These are phyloP conservation scores for Pterulicium gracile DNA, from an alignment of 1,284 basidiomycete species.

Conservation along the genomic window DNA sequence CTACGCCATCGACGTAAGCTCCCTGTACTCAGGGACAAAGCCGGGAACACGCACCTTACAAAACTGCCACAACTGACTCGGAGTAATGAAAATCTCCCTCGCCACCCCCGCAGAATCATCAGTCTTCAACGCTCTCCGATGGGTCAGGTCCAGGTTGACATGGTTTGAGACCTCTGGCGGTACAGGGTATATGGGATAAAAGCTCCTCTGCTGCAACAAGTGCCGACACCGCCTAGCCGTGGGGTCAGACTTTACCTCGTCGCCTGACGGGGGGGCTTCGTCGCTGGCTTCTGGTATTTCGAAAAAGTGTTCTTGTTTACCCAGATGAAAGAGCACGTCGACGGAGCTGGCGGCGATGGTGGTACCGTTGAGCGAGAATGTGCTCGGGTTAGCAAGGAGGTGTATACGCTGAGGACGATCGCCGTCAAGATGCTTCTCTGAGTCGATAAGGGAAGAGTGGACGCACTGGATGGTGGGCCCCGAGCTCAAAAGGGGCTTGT, in stretches of 20 bases:
- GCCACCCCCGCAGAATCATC: conserved; percentile 31
- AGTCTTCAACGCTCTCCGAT: conserved; percentile 43
- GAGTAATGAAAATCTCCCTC: conserved; percentile 79
- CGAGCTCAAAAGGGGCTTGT: conserved; percentile 59
- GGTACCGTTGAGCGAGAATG: conserved; percentile 79
- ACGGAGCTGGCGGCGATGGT: conserved; percentile 72
- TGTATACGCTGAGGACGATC: conserved; percentile 48
- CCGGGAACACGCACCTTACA: conserved; percentile 48
- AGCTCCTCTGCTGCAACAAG: conserved; percentile 80
- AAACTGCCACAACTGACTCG: conserved; percentile 81
- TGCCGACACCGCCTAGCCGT: conserved; percentile 77
- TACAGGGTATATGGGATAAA: conserved; percentile 92
- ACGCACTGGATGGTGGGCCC: conserved; percentile 35
- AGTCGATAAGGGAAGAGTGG: conserved; percentile 2
- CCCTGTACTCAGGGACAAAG: not conserved
- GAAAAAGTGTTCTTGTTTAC: conserved; percentile 70
- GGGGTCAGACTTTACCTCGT: conserved; percentile 48
- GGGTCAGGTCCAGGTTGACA: conserved; percentile 82
- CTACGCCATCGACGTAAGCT: not conserved
- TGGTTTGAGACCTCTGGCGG: conserved; percentile 65
- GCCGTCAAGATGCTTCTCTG: not conserved
- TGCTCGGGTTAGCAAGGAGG: conserved; percentile 79
- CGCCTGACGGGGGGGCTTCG: conserved; percentile 25
- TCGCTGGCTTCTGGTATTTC: conserved; percentile 51
- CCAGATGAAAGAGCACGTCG: conserved; percentile 82